A percentile compares a stretch with the other conserved stretches of the same genome.
These are phyloP conservation scores for Globisporangium acanthophoron DNA, from an alignment of 352 stramenopile species.

Conservation along the genomic window DNA sequence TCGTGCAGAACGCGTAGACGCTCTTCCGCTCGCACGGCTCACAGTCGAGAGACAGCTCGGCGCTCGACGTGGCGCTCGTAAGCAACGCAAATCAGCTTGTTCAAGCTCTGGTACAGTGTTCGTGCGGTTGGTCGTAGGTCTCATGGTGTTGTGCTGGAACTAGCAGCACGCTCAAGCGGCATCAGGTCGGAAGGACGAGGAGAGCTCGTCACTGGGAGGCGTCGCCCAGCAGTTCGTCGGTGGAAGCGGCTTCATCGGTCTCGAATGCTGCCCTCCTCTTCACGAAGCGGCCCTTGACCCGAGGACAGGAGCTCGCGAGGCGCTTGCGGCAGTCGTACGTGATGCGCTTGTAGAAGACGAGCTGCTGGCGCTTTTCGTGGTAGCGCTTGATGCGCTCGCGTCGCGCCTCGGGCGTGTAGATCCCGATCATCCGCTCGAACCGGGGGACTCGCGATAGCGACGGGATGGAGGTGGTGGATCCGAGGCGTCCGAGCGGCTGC, in stretches of 20 bases:
- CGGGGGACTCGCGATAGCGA: neutral
- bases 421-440: conserved; percentile 45
- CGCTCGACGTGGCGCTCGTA: neutral
- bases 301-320: conserved; percentile 59
- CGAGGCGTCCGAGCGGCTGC: neutral
- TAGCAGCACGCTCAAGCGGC: too few relatives aligned
- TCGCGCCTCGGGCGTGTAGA: conserved; percentile 48
- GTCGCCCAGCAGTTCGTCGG: neutral
- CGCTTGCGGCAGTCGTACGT: conserved; percentile 72
- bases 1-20: conserved; percentile 80
- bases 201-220: neutral
- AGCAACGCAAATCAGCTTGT: conserved; percentile 6
- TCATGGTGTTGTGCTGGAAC: too few relatives aligned
- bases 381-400: conserved; percentile 56
- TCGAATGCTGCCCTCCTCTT: neutral
- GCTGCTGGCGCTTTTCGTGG: conserved; percentile 66
- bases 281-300: conserved; percentile 71
- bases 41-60: neutral
- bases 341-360: conserved; percentile 65
- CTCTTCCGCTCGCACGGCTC: neutral
- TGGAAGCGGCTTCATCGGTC: neutral
- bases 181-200: too few relatives aligned
- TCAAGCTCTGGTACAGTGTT: neutral
- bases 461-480: neutral
- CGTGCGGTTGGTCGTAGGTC: too few relatives aligned